Percentiles rank a stretch among this genome's conserved stretches.
Evolutionary conservation across 2,329 filamentous ascomycete species (phyloP).

Genomic region (Fusarium avenaceum): DNA sequence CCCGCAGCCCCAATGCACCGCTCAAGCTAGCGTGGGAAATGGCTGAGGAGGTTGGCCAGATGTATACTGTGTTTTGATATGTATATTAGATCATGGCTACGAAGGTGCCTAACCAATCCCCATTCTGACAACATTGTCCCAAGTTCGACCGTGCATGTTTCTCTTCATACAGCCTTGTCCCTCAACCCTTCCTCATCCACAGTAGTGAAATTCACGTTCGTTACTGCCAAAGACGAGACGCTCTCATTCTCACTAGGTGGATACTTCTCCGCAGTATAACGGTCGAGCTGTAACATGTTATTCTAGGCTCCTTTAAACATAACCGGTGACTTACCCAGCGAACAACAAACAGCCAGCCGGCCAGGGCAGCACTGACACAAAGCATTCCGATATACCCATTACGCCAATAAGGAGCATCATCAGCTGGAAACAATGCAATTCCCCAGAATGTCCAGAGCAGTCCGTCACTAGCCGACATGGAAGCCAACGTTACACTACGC

Average conservation of each 20-base stretch:
- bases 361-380: slow-evolving; percentile 20
- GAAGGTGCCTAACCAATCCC: too few species aligned
- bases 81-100: too few species aligned
- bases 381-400: slow-evolving; percentile 50
- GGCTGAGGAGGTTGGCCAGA: rapidly evolving
- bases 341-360: slow-evolving; percentile 35
- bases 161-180: neutral
- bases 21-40: slow-evolving; percentile 1
- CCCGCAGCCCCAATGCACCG: rapidly evolving
- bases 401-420: slow-evolving; percentile 59
- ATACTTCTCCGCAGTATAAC: slow-evolving; percentile 24
- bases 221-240: neutral
- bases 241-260: neutral
- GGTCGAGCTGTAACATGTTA: slow-evolving; percentile 16
- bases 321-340: slow-evolving; percentile 12
- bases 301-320: rapidly evolving
- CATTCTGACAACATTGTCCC: neutral
- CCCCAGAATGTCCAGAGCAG: slow-evolving; percentile 62
- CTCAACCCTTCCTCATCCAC: neutral
- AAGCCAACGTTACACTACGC: slow-evolving; percentile 56
- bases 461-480: slow-evolving; percentile 57
- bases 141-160: too few species aligned
- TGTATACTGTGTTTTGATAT: neutral
- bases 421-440: slow-evolving; percentile 58
- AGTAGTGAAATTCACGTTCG: neutral